A percentile compares a stretch with the other conserved stretches of the same genome.
Evolutionary conservation across 2,329 filamentous ascomycete species (phyloP).

Genomic region (Elsinoe perseae): DNA sequence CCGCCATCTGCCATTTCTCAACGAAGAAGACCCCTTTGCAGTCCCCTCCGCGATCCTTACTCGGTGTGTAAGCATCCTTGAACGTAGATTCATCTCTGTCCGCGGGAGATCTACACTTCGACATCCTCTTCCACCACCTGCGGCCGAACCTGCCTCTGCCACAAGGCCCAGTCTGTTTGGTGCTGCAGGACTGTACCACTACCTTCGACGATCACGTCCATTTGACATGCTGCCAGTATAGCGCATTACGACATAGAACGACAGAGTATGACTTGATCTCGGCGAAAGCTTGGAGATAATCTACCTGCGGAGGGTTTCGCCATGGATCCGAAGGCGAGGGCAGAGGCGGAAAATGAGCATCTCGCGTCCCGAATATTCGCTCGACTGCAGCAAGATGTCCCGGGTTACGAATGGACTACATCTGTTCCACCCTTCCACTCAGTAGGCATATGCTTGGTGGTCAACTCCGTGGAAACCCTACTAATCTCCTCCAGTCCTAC

Average conservation of each 20-base stretch:
- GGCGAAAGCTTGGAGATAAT: constrained; percentile 2
- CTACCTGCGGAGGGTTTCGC: background rate
- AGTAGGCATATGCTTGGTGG: constrained; percentile 26
- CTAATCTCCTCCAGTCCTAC: constrained; percentile 52
- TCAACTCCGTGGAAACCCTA: too few species aligned
- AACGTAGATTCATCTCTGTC: background rate
- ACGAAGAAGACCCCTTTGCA: background rate
- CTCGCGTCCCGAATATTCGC: constrained; percentile 26
- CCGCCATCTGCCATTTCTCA: background rate
- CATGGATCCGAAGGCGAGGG: constrained; percentile 17
- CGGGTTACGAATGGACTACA: constrained; percentile 32
- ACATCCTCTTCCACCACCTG: constrained; percentile 3
- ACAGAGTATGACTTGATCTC: background rate
- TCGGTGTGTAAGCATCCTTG: constrained; percentile 2
- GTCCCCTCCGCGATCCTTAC: background rate
- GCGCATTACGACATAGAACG: background rate
- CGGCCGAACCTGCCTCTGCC: background rate
- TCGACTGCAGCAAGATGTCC: constrained; percentile 28
- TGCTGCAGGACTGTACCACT: background rate
- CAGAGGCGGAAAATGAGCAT: constrained; percentile 16
- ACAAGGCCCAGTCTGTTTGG: background rate
- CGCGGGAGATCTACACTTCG: constrained; percentile 8
- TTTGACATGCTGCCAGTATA: background rate
- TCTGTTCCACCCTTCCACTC: constrained; percentile 40
- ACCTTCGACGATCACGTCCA: background rate